Conservation (phyloP, 2,329 filamentous ascomycete genomes). For the Westerdykella aurantiaca region DNA sequence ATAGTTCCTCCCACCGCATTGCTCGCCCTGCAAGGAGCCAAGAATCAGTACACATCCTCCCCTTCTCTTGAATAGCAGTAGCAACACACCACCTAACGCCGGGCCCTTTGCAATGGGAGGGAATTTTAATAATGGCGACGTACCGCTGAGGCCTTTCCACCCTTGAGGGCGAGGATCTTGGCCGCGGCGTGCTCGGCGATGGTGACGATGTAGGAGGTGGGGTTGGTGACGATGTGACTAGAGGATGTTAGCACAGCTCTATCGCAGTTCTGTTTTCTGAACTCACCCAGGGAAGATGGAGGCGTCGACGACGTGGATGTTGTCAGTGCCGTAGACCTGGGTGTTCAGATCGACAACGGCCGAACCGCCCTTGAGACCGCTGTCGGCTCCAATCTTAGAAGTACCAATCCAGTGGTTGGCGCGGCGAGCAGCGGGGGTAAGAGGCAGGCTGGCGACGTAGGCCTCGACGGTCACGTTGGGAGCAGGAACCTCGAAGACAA, state of each 20-base stretch:
- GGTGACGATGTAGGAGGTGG: constrained; percentile 34
- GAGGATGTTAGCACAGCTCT: constrained; percentile 8
- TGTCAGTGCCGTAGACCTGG: constrained; percentile 44
- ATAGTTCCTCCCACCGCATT: constrained; percentile 16
- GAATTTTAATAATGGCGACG: too few species aligned
- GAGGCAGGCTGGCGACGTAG: constrained; percentile 48
- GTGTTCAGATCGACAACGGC: constrained; percentile 48
- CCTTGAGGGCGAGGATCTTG: constrained; percentile 31
- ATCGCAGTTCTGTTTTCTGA: not conserved
- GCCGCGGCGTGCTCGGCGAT: constrained; percentile 35
- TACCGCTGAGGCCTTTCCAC: not conserved
- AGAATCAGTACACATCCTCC: constrained; percentile 4
- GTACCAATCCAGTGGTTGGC: constrained; percentile 51
- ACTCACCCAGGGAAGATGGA: constrained; percentile 42
- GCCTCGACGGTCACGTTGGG: constrained; percentile 48
- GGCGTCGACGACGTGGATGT: constrained; percentile 45
- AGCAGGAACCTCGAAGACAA: constrained; percentile 53
- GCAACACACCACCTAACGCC: not conserved
- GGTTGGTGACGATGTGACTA: constrained; percentile 35
- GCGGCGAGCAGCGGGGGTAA: constrained; percentile 36
- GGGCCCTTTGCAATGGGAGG: too few species aligned
- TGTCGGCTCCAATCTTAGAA: constrained; percentile 49
- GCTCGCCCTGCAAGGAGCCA: constrained; percentile 9
- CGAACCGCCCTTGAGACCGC: constrained; percentile 38
- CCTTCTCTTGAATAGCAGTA: not conserved